phyloP scores from a whole-genome alignment of 108 stramenopile genomes.

The Cyclotella baltica region DNA sequence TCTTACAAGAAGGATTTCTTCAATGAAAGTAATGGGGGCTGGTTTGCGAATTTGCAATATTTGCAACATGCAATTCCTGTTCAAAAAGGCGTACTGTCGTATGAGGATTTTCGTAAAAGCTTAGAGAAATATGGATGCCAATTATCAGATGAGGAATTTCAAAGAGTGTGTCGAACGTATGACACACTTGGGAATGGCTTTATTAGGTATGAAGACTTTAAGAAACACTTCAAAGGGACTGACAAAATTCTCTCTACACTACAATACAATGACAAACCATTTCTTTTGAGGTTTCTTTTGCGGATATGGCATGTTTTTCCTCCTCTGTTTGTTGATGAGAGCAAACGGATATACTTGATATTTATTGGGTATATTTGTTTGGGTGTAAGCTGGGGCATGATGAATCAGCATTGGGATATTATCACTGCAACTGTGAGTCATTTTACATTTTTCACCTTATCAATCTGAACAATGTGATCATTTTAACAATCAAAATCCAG shows the following conservation, averaged over 20 bases:
- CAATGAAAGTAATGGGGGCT: background rate
- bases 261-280: background rate
- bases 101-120: conserved; percentile 45
- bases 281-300: conserved; percentile 3
- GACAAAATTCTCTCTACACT: conserved; percentile 26
- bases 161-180: conserved; percentile 28
- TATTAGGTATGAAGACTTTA: conserved; percentile 29
- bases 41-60: background rate
- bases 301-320: conserved; percentile 7
- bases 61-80: background rate
- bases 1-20: conserved; percentile 48
- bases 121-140: conserved; percentile 17
- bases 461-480: background rate
- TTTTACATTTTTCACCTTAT: background rate
- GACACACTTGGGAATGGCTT: conserved; percentile 20
- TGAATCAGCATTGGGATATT: conserved; percentile 62
- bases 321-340: conserved; percentile 10
- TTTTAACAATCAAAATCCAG: background rate
- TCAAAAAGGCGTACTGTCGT: conserved; percentile 27
- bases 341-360: conserved; percentile 60
- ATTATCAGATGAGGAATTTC: conserved; percentile 27
- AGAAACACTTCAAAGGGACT: conserved; percentile 26
- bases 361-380: conserved; percentile 57
- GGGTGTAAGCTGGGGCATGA: conserved; percentile 64
- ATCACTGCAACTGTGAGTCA: conserved; percentile 58